phyloP scores from a whole-genome alignment of 2,329 filamentous ascomycete genomes.

The Cladosporium sp. region DNA sequence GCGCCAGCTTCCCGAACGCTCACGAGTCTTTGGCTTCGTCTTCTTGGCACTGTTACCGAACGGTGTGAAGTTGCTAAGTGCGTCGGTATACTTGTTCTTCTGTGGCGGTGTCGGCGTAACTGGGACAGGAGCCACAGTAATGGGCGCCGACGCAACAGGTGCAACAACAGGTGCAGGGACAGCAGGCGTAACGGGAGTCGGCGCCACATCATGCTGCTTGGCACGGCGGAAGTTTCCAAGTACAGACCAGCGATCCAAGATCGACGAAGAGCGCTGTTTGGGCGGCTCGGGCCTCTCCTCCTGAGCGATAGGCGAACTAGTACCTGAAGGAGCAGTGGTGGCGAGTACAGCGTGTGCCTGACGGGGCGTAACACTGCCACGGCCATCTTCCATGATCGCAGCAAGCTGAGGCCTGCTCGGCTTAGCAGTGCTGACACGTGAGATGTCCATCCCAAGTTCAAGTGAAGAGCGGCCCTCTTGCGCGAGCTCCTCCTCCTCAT shows the following conservation, averaged over 20 bases:
- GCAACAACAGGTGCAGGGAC: slow-evolving; percentile 43
- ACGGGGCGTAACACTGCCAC: slow-evolving; percentile 52
- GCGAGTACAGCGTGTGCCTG: slow-evolving; percentile 56
- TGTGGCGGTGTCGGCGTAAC: slow-evolving; percentile 36
- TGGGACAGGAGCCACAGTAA: slow-evolving; percentile 42
- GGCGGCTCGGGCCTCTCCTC: slow-evolving; percentile 49
- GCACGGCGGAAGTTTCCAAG: slow-evolving; percentile 81
- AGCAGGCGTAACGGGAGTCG: slow-evolving; percentile 38
- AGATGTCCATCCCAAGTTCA: slow-evolving; percentile 45
- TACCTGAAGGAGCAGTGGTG: slow-evolving; percentile 47
- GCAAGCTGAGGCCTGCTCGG: slow-evolving; percentile 59
- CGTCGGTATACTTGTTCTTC: slow-evolving; percentile 36
- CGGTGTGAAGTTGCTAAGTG: slow-evolving; percentile 34
- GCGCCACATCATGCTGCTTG: slow-evolving; percentile 44
- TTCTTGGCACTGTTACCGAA: slow-evolving; percentile 36
- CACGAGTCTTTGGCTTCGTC: slow-evolving; percentile 32
- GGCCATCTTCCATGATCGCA: slow-evolving; percentile 48
- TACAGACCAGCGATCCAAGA: slow-evolving; percentile 83
- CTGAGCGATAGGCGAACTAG: slow-evolving; percentile 29
- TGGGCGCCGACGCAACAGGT: slow-evolving; percentile 22
- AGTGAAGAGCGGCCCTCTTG: slow-evolving; percentile 54
- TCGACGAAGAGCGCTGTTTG: slow-evolving; percentile 54
- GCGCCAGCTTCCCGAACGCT: slow-evolving; percentile 35
- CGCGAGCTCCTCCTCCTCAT: slow-evolving; percentile 79
- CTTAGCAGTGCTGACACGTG: slow-evolving; percentile 41